Percentiles rank a stretch among this genome's conserved stretches.
Conservation (phyloP, 2,329 filamentous ascomycete species). For the Fusarium devonianum region DNA sequence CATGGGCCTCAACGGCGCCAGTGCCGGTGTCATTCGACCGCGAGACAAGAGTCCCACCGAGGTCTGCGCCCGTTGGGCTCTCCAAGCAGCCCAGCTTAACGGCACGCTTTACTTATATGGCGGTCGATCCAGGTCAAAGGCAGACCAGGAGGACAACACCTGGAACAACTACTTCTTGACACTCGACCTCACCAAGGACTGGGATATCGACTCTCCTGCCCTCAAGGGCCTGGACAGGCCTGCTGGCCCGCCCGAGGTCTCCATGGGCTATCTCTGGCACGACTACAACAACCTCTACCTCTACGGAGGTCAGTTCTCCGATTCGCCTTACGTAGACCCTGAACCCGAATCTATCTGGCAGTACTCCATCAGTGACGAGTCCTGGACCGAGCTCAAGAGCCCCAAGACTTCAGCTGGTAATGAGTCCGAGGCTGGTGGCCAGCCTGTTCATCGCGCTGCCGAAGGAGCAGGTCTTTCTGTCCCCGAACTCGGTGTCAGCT, state of each 20-base stretch:
- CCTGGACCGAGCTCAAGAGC: slow-evolving; percentile 69
- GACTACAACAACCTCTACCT: slow-evolving; percentile 73
- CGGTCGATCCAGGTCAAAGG: slow-evolving; percentile 66
- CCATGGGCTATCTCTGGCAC: slow-evolving; percentile 79
- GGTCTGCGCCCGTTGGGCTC: slow-evolving; percentile 70
- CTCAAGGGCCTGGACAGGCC: slow-evolving; percentile 69
- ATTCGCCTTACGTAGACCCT: slow-evolving; percentile 64
- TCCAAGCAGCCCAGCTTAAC: slow-evolving; percentile 74
- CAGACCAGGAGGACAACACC: slow-evolving; percentile 66
- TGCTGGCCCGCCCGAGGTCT: slow-evolving; percentile 73
- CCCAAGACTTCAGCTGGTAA: slow-evolving; percentile 70
- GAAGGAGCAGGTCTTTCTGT: slow-evolving; percentile 78
- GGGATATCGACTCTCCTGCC: slow-evolving; percentile 70
- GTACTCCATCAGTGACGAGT: slow-evolving; percentile 66
- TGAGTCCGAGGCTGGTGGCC: slow-evolving; percentile 62
- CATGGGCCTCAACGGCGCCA: slow-evolving; percentile 52
- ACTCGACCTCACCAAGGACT: slow-evolving; percentile 76
- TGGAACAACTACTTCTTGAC: slow-evolving; percentile 81
- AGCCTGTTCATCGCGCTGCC: slow-evolving; percentile 70
- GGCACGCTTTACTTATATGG: slow-evolving; percentile 81
- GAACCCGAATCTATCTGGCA: slow-evolving; percentile 71
- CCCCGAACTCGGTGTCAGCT: slow-evolving; percentile 71
- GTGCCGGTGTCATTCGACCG: slow-evolving; percentile 54
- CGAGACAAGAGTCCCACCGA: slow-evolving; percentile 46
- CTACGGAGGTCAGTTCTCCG: slow-evolving; percentile 78